These are phyloP conservation scores for Aegilops sharonensis DNA, from an alignment of 176 grass and related monocot genomes.

Conservation along the genomic window DNA sequence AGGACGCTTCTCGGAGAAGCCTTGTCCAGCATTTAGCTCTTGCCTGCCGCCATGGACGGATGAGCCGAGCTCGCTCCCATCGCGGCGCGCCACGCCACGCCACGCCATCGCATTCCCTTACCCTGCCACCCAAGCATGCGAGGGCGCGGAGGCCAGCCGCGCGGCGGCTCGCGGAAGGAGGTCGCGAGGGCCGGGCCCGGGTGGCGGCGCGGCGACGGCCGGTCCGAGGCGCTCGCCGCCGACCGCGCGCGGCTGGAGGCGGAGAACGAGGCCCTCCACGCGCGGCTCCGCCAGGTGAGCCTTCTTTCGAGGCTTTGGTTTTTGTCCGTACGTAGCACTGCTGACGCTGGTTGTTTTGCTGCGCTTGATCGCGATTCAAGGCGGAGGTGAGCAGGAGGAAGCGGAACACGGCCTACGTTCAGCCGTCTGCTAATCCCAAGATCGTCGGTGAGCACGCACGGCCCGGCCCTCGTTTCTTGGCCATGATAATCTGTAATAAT, in stretches of 20 bases:
- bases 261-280: slow-evolving; percentile 24
- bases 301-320: neutral
- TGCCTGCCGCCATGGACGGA: too few relatives aligned
- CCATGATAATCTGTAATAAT: neutral
- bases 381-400: neutral
- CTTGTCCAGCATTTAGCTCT: too few relatives aligned
- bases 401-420: slow-evolving; percentile 3
- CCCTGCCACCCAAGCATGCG: too few relatives aligned
- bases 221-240: slow-evolving; percentile 18
- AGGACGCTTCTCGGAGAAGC: too few relatives aligned
- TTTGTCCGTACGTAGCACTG: neutral
- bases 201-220: slow-evolving; percentile 19
- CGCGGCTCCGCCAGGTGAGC: neutral
- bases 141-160: too few relatives aligned
- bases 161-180: neutral
- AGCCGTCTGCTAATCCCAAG: slow-evolving; percentile 29
- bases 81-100: too few relatives aligned
- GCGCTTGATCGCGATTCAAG: neutral
- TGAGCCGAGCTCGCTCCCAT: too few relatives aligned
- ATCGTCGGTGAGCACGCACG: neutral
- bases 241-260: slow-evolving; percentile 16
- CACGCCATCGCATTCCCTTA: too few relatives aligned
- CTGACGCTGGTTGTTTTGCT: neutral
- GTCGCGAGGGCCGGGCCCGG: neutral
- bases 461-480: too few relatives aligned